phyloP scores from a whole-genome alignment of 2,329 filamentous ascomycete genomes.

The Peltaster fructicola region DNA sequence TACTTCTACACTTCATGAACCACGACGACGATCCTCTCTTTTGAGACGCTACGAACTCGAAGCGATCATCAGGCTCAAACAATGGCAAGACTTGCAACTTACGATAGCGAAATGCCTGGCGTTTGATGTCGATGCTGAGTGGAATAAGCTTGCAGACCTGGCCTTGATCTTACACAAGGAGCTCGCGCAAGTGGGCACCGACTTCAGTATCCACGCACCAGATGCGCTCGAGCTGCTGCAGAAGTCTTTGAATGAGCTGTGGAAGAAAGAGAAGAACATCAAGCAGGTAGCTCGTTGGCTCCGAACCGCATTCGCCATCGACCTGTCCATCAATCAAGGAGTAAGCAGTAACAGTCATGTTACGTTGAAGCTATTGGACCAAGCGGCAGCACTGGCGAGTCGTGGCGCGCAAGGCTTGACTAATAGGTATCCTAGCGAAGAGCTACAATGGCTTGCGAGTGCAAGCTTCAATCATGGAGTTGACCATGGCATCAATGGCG shows the following conservation, averaged over 20 bases:
- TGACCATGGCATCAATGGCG: constrained; percentile 41
- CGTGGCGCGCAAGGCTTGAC: constrained; percentile 7
- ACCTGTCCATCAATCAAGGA: too few relatives aligned
- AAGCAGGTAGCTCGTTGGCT: constrained; percentile 56
- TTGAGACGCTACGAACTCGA: constrained; percentile 54
- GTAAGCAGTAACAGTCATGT: background rate
- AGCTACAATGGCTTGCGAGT: constrained; percentile 61
- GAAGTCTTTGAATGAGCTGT: constrained; percentile 53
- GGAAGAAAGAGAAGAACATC: constrained; percentile 33
- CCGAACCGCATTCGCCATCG: constrained; percentile 55
- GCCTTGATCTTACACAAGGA: constrained; percentile 26
- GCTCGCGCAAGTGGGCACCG: constrained; percentile 13
- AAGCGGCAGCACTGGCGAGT: constrained; percentile 37
- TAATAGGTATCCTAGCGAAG: constrained; percentile 41
- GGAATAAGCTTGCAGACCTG: constrained; percentile 30
- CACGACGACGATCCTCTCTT: constrained; percentile 10
- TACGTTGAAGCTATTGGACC: constrained; percentile 37
- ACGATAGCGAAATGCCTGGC: constrained; percentile 34
- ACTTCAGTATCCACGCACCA: constrained; percentile 6
- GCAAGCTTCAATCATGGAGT: constrained; percentile 53
- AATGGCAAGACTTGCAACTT: constrained; percentile 46
- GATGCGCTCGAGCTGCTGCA: constrained; percentile 29
- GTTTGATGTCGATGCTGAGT: constrained; percentile 17
- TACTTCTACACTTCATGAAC: constrained; percentile 27
- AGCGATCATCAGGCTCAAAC: constrained; percentile 45